phyloP scores from a whole-genome alignment of 345 rosid genomes.

The Eucalyptus coolabah region DNA sequence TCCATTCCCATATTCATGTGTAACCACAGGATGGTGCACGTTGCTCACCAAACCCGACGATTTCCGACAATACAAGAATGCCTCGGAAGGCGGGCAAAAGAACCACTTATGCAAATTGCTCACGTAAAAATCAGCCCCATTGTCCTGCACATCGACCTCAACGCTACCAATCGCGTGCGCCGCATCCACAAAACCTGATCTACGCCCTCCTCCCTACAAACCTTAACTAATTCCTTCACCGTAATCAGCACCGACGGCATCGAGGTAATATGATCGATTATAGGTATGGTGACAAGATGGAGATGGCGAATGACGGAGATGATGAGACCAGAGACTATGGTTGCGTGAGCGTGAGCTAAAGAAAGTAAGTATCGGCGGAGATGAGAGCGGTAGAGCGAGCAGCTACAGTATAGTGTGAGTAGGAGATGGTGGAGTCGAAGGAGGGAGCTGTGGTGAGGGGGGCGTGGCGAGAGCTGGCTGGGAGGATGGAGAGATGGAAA shows the following conservation, averaged over 20 bases:
- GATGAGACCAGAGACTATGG: background rate
- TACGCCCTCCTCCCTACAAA: conserved; percentile 84
- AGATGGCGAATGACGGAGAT: background rate
- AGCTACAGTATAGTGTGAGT: too few relatives aligned
- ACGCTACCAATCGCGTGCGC: conserved; percentile 91
- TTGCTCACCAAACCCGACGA: conserved; percentile 9
- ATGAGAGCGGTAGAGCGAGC: too few relatives aligned
- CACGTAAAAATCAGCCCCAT: conserved; percentile 87
- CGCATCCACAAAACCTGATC: conserved; percentile 89
- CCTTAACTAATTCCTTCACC: conserved; percentile 54
- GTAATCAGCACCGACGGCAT: conserved; percentile 92
- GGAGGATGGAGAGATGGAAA: too few relatives aligned
- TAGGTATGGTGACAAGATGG: background rate
- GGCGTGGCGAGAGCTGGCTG: too few relatives aligned
- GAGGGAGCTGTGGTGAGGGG: too few relatives aligned
- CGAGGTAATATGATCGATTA: conserved; percentile 89
- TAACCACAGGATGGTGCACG: conserved; percentile 91
- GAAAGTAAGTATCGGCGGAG: too few relatives aligned
- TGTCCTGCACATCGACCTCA: conserved; percentile 72
- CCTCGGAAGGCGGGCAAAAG: conserved; percentile 84
- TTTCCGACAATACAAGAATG: conserved; percentile 69
- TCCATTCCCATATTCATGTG: conserved; percentile 86
- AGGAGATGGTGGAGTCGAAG: too few relatives aligned
- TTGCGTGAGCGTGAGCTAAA: background rate
- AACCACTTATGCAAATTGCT: conserved; percentile 93